These are phyloP conservation scores for Lactifluus hygrophoroides DNA, from an alignment of 768 basidiomycete species.

Conservation along the genomic window DNA sequence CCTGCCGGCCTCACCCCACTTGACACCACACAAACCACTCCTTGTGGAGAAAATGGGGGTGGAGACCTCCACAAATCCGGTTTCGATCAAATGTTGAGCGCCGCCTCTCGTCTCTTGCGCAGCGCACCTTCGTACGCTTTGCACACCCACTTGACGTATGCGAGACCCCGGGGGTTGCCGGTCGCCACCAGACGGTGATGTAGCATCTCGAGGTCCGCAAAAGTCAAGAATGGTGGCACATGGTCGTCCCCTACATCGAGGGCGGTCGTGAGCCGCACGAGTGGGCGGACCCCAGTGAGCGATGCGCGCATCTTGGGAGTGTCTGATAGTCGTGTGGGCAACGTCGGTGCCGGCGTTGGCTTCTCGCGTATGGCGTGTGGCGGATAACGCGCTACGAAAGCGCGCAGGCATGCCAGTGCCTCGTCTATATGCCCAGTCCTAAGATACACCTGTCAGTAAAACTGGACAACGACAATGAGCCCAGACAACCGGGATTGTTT, in stretches of 20 bases:
- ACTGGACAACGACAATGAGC: background rate
- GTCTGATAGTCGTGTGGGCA: conserved; percentile 7
- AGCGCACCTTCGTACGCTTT: conserved; percentile 67
- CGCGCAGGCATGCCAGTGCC: conserved; percentile 48
- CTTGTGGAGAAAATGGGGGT: no score
- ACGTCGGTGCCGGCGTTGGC: background rate
- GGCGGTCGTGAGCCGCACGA: conserved; percentile 60
- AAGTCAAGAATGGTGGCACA: conserved; percentile 73
- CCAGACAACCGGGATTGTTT: no score
- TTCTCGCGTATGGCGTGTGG: conserved; percentile 40
- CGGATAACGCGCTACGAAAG: conserved; percentile 59
- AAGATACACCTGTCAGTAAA: background rate
- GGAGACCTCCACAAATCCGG: no score
- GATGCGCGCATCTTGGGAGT: conserved; percentile 46
- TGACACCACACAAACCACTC: no score
- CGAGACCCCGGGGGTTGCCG: conserved; percentile 38
- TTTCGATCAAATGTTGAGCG: background rate
- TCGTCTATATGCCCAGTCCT: conserved; percentile 44
- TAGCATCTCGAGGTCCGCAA: conserved; percentile 67
- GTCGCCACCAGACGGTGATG: conserved; percentile 60
- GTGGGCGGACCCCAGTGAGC: conserved; percentile 47
- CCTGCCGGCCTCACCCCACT: background rate
- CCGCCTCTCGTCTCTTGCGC: conserved; percentile 44
- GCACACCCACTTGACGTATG: conserved; percentile 63
- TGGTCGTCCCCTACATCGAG: conserved; percentile 61